Evolutionary conservation across 345 rosid genomes (phyloP).

Genomic region (Fremontodendron californicum): DNA sequence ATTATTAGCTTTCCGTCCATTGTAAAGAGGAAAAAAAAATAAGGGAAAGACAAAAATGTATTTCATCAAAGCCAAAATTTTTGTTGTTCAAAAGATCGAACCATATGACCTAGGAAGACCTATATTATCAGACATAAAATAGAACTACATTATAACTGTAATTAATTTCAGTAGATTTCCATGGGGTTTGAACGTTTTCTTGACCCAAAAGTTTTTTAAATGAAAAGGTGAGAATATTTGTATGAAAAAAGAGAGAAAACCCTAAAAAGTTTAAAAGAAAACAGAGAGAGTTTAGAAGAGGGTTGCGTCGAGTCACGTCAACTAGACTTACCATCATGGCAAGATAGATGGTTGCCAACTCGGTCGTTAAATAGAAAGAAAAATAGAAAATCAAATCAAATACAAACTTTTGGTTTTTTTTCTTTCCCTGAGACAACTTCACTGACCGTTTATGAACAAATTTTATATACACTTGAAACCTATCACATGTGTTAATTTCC

Average conservation of each 20-base stretch:
- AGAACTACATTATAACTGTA: background rate
- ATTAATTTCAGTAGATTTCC: background rate
- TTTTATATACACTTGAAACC: background rate
- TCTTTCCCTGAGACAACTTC: background rate
- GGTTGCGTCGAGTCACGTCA: too few relatives aligned
- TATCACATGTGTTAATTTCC: background rate
- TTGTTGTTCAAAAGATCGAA: background rate
- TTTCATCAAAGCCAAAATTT: conserved; percentile 5
- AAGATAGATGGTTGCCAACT: background rate
- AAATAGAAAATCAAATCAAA: background rate
- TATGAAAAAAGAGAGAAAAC: background rate
- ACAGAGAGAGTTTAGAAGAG: background rate
- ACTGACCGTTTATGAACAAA: background rate
- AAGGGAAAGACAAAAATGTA: background rate
- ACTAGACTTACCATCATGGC: too few relatives aligned
- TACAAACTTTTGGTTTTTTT: too few relatives aligned
- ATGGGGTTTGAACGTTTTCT: background rate
- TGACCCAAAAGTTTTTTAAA: background rate
- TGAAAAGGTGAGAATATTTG: background rate
- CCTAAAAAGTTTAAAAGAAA: background rate
- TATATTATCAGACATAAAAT: background rate
- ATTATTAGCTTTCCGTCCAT: conserved; percentile 17
- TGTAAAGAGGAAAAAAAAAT: background rate
- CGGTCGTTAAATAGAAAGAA: background rate
- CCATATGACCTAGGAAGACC: conserved; percentile 14